phyloP scores from a whole-genome alignment of 2,329 filamentous ascomycete species.

The Penicillium brevicompactum region DNA sequence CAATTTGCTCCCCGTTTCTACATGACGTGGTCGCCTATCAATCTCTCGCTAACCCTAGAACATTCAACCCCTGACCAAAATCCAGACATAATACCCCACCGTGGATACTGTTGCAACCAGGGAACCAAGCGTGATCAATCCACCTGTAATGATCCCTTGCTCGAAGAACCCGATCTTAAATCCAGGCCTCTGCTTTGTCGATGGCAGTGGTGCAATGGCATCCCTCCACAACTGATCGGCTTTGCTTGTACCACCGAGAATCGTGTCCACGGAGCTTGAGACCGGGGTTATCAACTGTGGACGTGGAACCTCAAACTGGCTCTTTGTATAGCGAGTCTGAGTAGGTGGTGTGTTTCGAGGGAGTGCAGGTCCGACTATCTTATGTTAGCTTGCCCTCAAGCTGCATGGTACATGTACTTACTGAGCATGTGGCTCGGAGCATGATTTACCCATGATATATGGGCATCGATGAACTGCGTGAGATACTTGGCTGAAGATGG shows the following conservation, averaged over 20 bases:
- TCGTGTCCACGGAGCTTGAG: constrained; percentile 9
- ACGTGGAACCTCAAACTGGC: constrained; percentile 49
- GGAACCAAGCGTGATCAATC: constrained; percentile 23
- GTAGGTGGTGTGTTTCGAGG: constrained; percentile 40
- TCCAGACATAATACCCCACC: constrained; percentile 29
- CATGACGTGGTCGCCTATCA: no score
- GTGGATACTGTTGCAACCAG: constrained; percentile 24
- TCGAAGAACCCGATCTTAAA: constrained; percentile 52
- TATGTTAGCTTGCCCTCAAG: background rate
- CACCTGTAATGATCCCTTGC: constrained; percentile 46
- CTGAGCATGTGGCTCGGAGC: constrained; percentile 58
- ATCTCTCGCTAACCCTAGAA: no score
- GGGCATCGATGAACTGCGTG: constrained; percentile 56
- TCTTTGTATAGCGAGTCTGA: constrained; percentile 43
- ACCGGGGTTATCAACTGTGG: constrained; percentile 45
- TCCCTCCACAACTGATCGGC: constrained; percentile 29
- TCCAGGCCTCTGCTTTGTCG: constrained; percentile 28
- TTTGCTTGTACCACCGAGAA: constrained; percentile 20
- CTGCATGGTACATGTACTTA: constrained; percentile 18
- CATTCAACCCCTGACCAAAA: background rate
- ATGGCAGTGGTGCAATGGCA: constrained; percentile 37
- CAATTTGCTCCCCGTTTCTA: background rate
- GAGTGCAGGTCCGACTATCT: constrained; percentile 26
- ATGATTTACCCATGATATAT: constrained; percentile 59
- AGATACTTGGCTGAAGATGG: constrained; percentile 60